phyloP scores from a whole-genome alignment of 2,329 filamentous ascomycete genomes.

The Aspergillus caelatus region DNA sequence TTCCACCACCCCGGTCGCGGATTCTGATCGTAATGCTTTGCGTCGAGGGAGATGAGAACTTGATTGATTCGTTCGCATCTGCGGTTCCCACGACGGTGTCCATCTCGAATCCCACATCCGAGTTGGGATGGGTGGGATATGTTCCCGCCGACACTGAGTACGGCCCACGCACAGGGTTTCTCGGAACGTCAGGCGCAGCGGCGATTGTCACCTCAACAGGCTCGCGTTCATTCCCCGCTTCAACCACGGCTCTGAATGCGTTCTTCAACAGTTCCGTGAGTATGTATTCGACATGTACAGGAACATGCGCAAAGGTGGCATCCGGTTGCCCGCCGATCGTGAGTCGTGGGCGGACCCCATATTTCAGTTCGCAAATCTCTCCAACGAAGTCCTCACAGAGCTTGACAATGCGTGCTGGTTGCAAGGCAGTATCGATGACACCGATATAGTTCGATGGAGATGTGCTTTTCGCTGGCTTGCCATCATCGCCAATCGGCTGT shows the following conservation, averaged over 20 bases:
- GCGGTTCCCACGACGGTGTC: slow-evolving; percentile 30
- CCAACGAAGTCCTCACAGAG: slow-evolving; percentile 87
- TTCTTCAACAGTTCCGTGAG: slow-evolving; percentile 96
- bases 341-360: slow-evolving; percentile 81
- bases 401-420: slow-evolving; percentile 78
- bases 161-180: slow-evolving; percentile 44
- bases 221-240: slow-evolving; percentile 75
- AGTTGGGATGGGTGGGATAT: slow-evolving; percentile 21
- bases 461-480: slow-evolving; percentile 21
- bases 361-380: slow-evolving; percentile 95
- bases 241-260: slow-evolving; percentile 89
- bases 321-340: slow-evolving; percentile 82
- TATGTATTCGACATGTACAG: slow-evolving; percentile 96
- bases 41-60: slow-evolving; percentile 48
- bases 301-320: slow-evolving; percentile 90
- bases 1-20: slow-evolving; percentile 91
- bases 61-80: slow-evolving; percentile 37
- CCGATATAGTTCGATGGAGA: slow-evolving; percentile 73
- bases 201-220: slow-evolving; percentile 93
- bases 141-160: slow-evolving; percentile 18
- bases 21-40: slow-evolving; percentile 95
- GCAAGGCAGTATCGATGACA: slow-evolving; percentile 88
- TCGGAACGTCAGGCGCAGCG: slow-evolving; percentile 59
- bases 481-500: slow-evolving; percentile 68
- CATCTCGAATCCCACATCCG: slow-evolving; percentile 35